Evolutionary conservation across 208 protist species (phyloP).

Genomic region (Leptomonas seymouri): DNA sequence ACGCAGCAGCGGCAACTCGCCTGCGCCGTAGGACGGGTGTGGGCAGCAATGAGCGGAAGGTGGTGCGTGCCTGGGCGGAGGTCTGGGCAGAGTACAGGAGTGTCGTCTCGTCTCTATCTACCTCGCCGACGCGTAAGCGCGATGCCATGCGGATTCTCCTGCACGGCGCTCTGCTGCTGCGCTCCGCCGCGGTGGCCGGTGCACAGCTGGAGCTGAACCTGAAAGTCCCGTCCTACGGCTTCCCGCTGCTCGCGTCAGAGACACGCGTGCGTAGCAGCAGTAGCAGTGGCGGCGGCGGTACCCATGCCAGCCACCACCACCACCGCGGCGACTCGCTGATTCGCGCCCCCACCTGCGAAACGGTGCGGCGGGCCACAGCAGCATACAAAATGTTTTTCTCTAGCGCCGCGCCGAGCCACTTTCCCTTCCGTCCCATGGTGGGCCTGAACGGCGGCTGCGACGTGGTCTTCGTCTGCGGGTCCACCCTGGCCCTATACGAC

Average conservation of each 20-base stretch:
- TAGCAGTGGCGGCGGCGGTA: slow-evolving; percentile 1
- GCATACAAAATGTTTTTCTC: slow-evolving; percentile 82
- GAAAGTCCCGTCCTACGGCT: slow-evolving; percentile 80
- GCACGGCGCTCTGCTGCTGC: slow-evolving; percentile 78
- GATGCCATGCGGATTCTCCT: slow-evolving; percentile 81
- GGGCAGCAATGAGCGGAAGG: slow-evolving; percentile 45
- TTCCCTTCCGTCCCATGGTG: slow-evolving; percentile 71
- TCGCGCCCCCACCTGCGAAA: slow-evolving; percentile 59
- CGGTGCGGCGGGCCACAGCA: slow-evolving; percentile 58
- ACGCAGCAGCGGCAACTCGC: slow-evolving; percentile 15
- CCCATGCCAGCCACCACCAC: neutral
- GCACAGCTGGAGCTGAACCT: slow-evolving; percentile 75
- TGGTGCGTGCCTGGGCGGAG: slow-evolving; percentile 84
- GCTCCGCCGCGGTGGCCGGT: slow-evolving; percentile 70
- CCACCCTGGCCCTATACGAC: slow-evolving; percentile 76
- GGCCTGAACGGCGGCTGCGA: slow-evolving; percentile 85
- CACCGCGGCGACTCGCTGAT: slow-evolving; percentile 25
- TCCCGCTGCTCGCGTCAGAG: slow-evolving; percentile 75
- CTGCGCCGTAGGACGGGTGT: slow-evolving; percentile 29
- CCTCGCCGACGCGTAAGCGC: slow-evolving; percentile 69
- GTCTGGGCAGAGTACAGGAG: slow-evolving; percentile 85
- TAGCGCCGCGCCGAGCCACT: slow-evolving; percentile 58
- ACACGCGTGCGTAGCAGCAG: slow-evolving; percentile 38
- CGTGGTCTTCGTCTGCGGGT: slow-evolving; percentile 68
- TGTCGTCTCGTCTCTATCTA: slow-evolving; percentile 60